Conservation (phyloP, 225 moss, liverwort and hornwort species). For the Pleurozium schreberi region DNA sequence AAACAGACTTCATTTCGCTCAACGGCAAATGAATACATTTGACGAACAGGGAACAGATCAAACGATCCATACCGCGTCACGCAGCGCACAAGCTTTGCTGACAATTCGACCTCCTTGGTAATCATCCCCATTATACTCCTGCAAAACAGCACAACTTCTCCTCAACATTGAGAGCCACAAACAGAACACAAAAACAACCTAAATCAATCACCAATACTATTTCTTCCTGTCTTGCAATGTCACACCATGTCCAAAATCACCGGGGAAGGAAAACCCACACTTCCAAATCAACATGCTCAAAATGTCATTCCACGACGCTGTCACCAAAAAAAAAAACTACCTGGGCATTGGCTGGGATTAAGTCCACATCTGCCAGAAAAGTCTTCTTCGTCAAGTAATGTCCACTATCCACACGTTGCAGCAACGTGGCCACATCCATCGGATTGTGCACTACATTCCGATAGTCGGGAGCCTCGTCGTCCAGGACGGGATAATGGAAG, state of each 20-base stretch:
- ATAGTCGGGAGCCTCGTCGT: conserved; percentile 76
- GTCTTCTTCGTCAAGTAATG: conserved; percentile 23
- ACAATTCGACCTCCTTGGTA: conserved; percentile 74
- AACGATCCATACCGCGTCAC: conserved; percentile 46
- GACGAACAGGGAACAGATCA: not conserved
- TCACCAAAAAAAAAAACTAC: conserved; percentile 1
- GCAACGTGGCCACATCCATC: conserved; percentile 78
- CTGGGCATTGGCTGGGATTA: conserved; percentile 68
- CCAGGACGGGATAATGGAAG: conserved; percentile 73
- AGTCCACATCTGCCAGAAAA: conserved; percentile 26
- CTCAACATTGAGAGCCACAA: not conserved
- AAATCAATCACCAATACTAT: not conserved
- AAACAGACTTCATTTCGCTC: not conserved
- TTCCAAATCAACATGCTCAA: not conserved
- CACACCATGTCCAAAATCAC: not conserved
- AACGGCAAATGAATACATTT: not conserved
- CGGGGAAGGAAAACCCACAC: not conserved
- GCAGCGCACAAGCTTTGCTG: conserved; percentile 76
- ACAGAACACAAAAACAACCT: not conserved
- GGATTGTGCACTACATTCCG: conserved; percentile 66
- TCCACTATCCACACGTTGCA: conserved; percentile 66
- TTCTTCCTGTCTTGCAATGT: not conserved
- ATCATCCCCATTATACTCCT: conserved; percentile 83
- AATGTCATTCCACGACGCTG: not conserved
- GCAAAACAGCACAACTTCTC: not conserved